Percentiles rank a stretch among this genome's conserved stretches.
Conservation (phyloP, 2,329 filamentous ascomycete genomes). For the Scopulariopsis brevicaulis region DNA sequence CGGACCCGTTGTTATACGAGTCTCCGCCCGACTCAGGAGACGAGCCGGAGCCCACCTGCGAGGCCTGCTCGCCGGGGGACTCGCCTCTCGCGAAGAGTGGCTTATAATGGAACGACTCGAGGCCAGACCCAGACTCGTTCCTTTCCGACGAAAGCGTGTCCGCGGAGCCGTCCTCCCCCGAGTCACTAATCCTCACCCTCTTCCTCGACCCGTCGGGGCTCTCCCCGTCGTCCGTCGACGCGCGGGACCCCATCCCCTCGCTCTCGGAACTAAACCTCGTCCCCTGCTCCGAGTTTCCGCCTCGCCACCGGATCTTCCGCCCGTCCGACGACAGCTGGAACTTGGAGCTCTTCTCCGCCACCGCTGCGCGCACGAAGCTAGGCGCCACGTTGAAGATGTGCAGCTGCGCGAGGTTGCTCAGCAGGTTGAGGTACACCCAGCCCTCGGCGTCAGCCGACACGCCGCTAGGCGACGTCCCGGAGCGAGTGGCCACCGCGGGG, state of each 20-base stretch:
- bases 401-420: constrained; percentile 72
- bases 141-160: neutral
- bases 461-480: constrained; percentile 24
- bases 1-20: constrained; percentile 35
- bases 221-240: neutral
- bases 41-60: constrained; percentile 34
- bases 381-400: constrained; percentile 77
- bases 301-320: constrained; percentile 69
- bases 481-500: constrained; percentile 10
- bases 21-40: constrained; percentile 35
- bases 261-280: constrained; percentile 14
- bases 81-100: constrained; percentile 45
- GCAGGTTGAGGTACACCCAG: constrained; percentile 74
- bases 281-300: constrained; percentile 45
- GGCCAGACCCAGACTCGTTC: constrained; percentile 6
- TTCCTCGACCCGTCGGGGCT: neutral
- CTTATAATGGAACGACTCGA: constrained; percentile 49
- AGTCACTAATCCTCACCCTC: neutral
- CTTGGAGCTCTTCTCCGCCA: constrained; percentile 58
- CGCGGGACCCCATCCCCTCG: neutral
- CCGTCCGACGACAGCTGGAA: constrained; percentile 71
- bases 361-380: constrained; percentile 62
- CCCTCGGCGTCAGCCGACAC: constrained; percentile 51
- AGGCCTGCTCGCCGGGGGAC: constrained; percentile 32
- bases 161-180: neutral